These are phyloP conservation scores for Mycena kentingensis DNA, from an alignment of 768 basidiomycete genomes.

Conservation along the genomic window DNA sequence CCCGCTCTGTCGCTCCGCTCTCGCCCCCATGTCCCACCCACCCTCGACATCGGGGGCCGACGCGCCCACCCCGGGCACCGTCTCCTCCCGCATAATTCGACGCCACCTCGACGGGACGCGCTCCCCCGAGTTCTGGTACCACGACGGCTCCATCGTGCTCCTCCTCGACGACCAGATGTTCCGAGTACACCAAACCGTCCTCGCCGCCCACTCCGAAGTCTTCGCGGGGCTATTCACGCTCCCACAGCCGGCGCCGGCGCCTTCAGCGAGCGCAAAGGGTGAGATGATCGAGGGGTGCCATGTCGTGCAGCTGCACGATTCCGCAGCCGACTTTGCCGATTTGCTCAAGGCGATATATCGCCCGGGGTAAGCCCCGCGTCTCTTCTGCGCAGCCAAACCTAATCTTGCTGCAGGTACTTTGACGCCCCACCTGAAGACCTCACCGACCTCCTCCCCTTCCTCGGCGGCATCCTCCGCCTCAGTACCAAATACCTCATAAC, in stretches of 20 bases:
- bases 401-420: constrained; percentile 34
- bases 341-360: constrained; percentile 56
- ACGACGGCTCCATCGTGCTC: constrained; percentile 49
- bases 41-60: no score
- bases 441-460: constrained; percentile 45
- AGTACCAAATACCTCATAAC: constrained; percentile 62
- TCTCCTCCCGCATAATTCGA: constrained; percentile 4
- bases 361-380: constrained; percentile 45
- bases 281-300: constrained; percentile 51
- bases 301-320: constrained; percentile 52
- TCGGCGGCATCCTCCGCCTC: constrained; percentile 60
- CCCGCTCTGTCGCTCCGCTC: no score
- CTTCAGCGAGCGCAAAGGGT: constrained; percentile 20
- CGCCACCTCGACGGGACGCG: constrained; percentile 25
- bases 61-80: no score
- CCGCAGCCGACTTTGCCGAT: constrained; percentile 47
- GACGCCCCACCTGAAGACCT: constrained; percentile 42
- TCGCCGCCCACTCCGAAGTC: constrained; percentile 60
- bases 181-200: constrained; percentile 47
- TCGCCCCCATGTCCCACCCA: no score
- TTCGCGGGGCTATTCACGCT: constrained; percentile 64
- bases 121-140: constrained; percentile 44
- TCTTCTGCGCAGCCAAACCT: not conserved
- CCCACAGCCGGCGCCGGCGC: constrained; percentile 49
- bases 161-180: constrained; percentile 43